phyloP scores from a whole-genome alignment of 148 eudicot genomes.

The Simmondsia chinensis region DNA sequence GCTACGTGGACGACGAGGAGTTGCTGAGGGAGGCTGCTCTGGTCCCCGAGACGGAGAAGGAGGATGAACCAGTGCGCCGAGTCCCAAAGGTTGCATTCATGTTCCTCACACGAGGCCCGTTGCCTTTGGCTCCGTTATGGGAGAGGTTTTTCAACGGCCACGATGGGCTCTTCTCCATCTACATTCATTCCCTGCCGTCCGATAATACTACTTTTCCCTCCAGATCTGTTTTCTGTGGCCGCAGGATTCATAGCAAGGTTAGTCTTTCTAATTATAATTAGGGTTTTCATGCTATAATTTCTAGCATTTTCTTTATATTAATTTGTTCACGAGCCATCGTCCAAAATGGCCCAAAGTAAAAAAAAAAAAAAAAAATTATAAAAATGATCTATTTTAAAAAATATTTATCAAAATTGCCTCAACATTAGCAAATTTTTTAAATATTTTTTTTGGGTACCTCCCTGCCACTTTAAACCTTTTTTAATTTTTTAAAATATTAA shows the following conservation, averaged over 20 bases:
- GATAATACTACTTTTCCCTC: slow-evolving; percentile 23
- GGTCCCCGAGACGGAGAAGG: slow-evolving; percentile 8
- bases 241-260: slow-evolving; percentile 65
- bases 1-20: slow-evolving; percentile 34
- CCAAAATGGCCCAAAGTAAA: too few species aligned
- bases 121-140: slow-evolving; percentile 53
- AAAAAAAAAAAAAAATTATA: too few species aligned
- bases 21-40: slow-evolving; percentile 37
- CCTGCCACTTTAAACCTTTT: too few species aligned
- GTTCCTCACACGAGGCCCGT: slow-evolving; percentile 44
- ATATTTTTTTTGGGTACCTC: too few species aligned
- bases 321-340: too few species aligned
- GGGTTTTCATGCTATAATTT: too few species aligned
- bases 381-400: too few species aligned
- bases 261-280: background rate
- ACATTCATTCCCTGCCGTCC: slow-evolving; percentile 46
- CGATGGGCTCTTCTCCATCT: slow-evolving; percentile 38
- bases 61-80: background rate
- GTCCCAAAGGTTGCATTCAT: slow-evolving; percentile 47
- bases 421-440: too few species aligned
- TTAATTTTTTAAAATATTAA: too few species aligned
- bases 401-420: too few species aligned
- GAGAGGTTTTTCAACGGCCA: slow-evolving; percentile 52
- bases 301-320: too few species aligned
- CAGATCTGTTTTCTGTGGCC: slow-evolving; percentile 40